These are phyloP conservation scores for Eleusine coracana DNA, from an alignment of 176 grass and related monocot species.

Conservation along the genomic window DNA sequence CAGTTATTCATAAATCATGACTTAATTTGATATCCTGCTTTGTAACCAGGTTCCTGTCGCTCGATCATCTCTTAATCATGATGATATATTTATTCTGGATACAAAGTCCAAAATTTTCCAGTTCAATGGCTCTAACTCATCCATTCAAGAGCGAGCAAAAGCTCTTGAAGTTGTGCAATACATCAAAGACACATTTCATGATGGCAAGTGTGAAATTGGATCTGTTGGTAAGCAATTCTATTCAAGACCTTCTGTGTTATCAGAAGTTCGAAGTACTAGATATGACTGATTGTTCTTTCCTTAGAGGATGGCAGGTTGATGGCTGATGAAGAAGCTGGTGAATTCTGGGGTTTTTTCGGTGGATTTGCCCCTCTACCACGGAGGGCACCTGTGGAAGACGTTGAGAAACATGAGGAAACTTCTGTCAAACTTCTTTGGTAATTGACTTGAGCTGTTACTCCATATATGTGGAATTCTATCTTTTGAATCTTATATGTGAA, in stretches of 20 bases:
- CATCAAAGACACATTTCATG: slow-evolving; percentile 95
- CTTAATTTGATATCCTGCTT: slow-evolving; percentile 29
- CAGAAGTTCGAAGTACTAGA: slow-evolving; percentile 5
- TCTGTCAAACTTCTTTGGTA: slow-evolving; percentile 69
- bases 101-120: slow-evolving; percentile 96
- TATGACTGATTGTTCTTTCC: slow-evolving; percentile 41
- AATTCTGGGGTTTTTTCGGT: slow-evolving; percentile 96
- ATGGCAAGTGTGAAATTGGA: slow-evolving; percentile 82
- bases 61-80: slow-evolving; percentile 88
- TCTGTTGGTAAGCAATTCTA: slow-evolving; percentile 73
- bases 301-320: slow-evolving; percentile 97
- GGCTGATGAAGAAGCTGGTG: slow-evolving; percentile 94
- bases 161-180: slow-evolving; percentile 99
- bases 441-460: slow-evolving; percentile 17
- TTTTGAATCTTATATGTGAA: slow-evolving; percentile 26
- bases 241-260: slow-evolving; percentile 26
- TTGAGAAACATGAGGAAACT: slow-evolving; percentile 48
- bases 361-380: slow-evolving; percentile 97
- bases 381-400: slow-evolving; percentile 57
- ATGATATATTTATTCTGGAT: slow-evolving; percentile 98
- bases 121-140: slow-evolving; percentile 96
- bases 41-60: slow-evolving; percentile 85
- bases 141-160: slow-evolving; percentile 98
- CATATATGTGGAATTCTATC: slow-evolving; percentile 3
- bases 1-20: background rate